Evolutionary conservation across 306 rosid species (phyloP).

Genomic region (Canavalia gladiata): DNA sequence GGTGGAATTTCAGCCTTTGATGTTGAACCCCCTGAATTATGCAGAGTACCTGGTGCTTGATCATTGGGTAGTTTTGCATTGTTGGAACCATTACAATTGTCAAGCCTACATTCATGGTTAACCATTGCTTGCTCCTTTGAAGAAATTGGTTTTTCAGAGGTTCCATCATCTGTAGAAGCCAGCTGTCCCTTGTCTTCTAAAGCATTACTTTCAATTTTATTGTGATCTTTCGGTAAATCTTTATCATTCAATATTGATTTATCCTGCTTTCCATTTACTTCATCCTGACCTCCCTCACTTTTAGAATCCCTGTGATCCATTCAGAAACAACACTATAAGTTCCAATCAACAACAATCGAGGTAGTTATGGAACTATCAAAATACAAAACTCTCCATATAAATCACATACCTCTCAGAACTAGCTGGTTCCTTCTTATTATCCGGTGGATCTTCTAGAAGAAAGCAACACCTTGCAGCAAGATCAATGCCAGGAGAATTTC

Average conservation of each 20-base stretch:
- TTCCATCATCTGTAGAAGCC: conserved; percentile 48
- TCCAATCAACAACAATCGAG: conserved; percentile 46
- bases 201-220: conserved; percentile 54
- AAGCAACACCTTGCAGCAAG: conserved; percentile 84
- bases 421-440: conserved; percentile 61
- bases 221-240: conserved; percentile 52
- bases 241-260: conserved; percentile 52
- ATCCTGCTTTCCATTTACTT: conserved; percentile 56
- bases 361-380: conserved; percentile 35
- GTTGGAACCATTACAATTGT: conserved; percentile 55
- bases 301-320: conserved; percentile 56
- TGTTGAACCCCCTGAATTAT: conserved; percentile 53
- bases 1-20: conserved; percentile 59
- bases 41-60: conserved; percentile 52
- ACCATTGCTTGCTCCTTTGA: conserved; percentile 53
- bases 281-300: conserved; percentile 56
- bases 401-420: conserved; percentile 66
- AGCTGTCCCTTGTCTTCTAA: conserved; percentile 55
- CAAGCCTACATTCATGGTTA: conserved; percentile 48
- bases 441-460: conserved; percentile 81
- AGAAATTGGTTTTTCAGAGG: conserved; percentile 51
- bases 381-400: conserved; percentile 44
- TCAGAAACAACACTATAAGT: conserved; percentile 57
- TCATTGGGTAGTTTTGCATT: conserved; percentile 55
- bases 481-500: conserved; percentile 71